Conservation (phyloP, 352 stramenopile species). For the Phytophthora melonis region DNA sequence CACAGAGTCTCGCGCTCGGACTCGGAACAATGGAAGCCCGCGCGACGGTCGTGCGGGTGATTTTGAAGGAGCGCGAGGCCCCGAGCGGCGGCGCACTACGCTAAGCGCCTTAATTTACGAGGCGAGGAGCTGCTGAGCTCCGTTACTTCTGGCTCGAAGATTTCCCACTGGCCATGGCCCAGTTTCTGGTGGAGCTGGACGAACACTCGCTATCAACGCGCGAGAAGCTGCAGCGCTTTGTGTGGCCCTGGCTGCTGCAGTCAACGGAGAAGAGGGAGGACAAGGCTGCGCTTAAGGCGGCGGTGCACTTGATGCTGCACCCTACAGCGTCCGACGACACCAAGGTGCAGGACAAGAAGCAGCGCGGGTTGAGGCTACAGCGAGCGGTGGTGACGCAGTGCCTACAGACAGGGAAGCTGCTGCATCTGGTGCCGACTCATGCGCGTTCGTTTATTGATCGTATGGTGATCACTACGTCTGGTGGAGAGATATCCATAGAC, state of each 20-base stretch:
- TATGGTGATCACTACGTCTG: constrained; percentile 1
- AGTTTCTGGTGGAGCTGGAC: constrained; percentile 67
- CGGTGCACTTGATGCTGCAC: constrained; percentile 53
- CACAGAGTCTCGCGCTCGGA: constrained; percentile 60
- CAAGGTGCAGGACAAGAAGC: constrained; percentile 38
- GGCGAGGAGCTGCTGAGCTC: constrained; percentile 42
- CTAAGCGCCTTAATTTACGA: constrained; percentile 55
- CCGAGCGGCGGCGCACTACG: constrained; percentile 74
- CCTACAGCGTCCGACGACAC: constrained; percentile 19
- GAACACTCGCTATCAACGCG: constrained; percentile 41
- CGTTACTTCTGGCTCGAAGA: constrained; percentile 8
- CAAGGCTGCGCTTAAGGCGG: constrained; percentile 36
- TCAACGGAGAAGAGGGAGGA: constrained; percentile 25
- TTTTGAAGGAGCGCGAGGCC: constrained; percentile 53
- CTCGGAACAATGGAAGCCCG: constrained; percentile 49
- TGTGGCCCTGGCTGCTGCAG: constrained; percentile 68
- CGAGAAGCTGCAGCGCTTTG: constrained; percentile 51
- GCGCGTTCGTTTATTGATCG: constrained; percentile 26
- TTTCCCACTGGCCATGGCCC: constrained; percentile 52
- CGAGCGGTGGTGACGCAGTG: constrained; percentile 55
- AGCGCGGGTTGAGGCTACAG: constrained; percentile 50
- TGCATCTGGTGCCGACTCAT: constrained; percentile 49
- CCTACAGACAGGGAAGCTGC: constrained; percentile 43
- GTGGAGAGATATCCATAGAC: background rate
- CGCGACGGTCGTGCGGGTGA: constrained; percentile 42